Conservation (phyloP, 306 rosid species). For the Vigna hirtella region DNA sequence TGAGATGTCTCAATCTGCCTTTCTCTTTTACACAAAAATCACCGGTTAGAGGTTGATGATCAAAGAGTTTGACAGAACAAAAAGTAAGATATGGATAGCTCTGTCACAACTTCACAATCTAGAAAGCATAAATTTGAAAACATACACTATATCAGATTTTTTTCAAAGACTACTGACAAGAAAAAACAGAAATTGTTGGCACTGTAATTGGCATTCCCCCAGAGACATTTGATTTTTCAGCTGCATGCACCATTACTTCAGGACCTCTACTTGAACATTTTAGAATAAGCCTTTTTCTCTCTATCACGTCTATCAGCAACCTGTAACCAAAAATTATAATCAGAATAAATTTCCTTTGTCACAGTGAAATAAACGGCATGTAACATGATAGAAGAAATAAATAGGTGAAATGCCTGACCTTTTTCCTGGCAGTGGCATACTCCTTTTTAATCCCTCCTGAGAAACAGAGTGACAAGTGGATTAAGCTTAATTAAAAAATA, state of each 20-base stretch:
- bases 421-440: constrained; percentile 76
- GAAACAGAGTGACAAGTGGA: constrained; percentile 15
- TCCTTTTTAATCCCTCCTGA: constrained; percentile 90
- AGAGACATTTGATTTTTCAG: constrained; percentile 34
- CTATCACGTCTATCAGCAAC: constrained; percentile 73
- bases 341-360: constrained; percentile 11
- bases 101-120: constrained; percentile 24
- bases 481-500: constrained; percentile 35
- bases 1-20: constrained; percentile 33
- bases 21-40: constrained; percentile 37
- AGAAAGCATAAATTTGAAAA: constrained; percentile 26
- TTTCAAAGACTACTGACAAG: constrained; percentile 32
- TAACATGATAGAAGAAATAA: constrained; percentile 9
- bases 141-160: constrained; percentile 43
- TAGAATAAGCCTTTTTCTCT: constrained; percentile 84
- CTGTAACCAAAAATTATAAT: constrained; percentile 47
- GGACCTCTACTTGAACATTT: constrained; percentile 69
- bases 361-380: constrained; percentile 5
- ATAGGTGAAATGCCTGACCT: constrained; percentile 52
- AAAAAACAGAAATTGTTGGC: constrained; percentile 42
- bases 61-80: constrained; percentile 41
- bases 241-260: constrained; percentile 24
- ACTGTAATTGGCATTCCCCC: constrained; percentile 35
- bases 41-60: neutral
- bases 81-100: constrained; percentile 13